phyloP scores from a whole-genome alignment of 768 basidiomycete genomes.

The Rhizopogon vulgaris region DNA sequence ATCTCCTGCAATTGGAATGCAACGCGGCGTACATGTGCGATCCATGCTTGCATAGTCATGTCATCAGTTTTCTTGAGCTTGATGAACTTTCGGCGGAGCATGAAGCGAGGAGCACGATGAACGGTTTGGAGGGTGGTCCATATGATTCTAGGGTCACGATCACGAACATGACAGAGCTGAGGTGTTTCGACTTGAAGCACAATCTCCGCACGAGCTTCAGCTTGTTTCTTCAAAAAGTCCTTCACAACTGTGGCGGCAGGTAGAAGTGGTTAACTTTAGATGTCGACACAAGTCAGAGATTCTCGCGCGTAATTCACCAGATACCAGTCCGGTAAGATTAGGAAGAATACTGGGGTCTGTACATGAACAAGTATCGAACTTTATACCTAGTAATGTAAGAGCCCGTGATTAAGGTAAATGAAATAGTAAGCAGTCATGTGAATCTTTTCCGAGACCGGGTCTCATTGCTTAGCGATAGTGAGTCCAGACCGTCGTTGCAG shows the following conservation, averaged over 20 bases:
- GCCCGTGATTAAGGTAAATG: no score
- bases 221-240: background rate
- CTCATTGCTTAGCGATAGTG: no score
- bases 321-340: no score
- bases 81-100: slow-evolving; percentile 15
- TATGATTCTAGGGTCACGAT: slow-evolving; percentile 12
- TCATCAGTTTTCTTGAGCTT: slow-evolving; percentile 11
- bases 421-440: no score
- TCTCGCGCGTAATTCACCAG: no score
- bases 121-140: slow-evolving; percentile 18
- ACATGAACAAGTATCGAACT: no score
- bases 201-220: slow-evolving; percentile 18
- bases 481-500: no score
- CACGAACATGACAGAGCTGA: slow-evolving; percentile 17
- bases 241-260: background rate
- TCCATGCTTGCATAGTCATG: slow-evolving; percentile 20
- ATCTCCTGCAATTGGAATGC: slow-evolving; percentile 13
- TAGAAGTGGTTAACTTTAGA: no score
- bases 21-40: slow-evolving; percentile 14
- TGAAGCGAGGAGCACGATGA: slow-evolving; percentile 18
- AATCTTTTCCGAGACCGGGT: no score
- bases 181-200: slow-evolving; percentile 16
- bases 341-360: no score
- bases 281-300: no score
- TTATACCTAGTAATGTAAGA: no score